Percentiles rank a stretch among this genome's conserved stretches.
phyloP scores from a whole-genome alignment of 2,329 filamentous ascomycete genomes.

The Pseudogymnoascus destructans region DNA sequence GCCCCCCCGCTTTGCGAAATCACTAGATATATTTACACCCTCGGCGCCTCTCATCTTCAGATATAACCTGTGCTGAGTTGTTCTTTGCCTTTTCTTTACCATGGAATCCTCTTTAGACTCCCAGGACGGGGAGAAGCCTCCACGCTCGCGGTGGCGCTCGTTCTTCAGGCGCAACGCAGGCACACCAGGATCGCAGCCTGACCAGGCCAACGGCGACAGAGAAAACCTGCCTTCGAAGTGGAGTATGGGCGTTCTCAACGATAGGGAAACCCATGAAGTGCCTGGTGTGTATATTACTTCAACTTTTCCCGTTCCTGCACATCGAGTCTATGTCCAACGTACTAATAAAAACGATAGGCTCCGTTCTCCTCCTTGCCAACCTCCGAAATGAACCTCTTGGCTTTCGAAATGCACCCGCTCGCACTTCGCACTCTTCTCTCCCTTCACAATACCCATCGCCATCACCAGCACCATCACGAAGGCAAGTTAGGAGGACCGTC shows the following conservation, averaged over 20 bases:
- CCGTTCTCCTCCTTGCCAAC: conserved; percentile 42
- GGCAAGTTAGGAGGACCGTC: not conserved
- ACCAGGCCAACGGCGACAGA: conserved; percentile 12
- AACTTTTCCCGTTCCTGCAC: not conserved
- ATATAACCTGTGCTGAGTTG: not conserved
- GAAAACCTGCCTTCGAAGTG: conserved; percentile 31
- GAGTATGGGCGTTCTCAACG: conserved; percentile 72
- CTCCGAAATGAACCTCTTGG: conserved; percentile 47
- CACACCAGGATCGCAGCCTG: not conserved
- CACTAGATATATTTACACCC: not conserved
- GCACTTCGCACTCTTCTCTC: conserved; percentile 45
- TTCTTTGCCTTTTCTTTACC: not conserved
- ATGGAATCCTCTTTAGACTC: conserved; percentile 5
- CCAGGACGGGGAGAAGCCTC: conserved; percentile 1
- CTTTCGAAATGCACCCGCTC: conserved; percentile 41
- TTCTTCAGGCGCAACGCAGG: not conserved
- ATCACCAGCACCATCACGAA: conserved; percentile 12
- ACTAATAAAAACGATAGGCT: conserved; percentile 31
- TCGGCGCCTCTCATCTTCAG: not conserved
- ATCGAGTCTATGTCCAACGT: conserved; percentile 11
- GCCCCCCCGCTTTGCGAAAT: not conserved
- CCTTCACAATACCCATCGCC: conserved; percentile 24
- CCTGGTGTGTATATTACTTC: conserved; percentile 45
- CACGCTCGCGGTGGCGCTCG: conserved; percentile 5
- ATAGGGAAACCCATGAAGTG: conserved; percentile 69